Base-by-base conservation (phyloP, 2,329 filamentous ascomycete species). In the Aspergillus novoparasiticus region DNA sequence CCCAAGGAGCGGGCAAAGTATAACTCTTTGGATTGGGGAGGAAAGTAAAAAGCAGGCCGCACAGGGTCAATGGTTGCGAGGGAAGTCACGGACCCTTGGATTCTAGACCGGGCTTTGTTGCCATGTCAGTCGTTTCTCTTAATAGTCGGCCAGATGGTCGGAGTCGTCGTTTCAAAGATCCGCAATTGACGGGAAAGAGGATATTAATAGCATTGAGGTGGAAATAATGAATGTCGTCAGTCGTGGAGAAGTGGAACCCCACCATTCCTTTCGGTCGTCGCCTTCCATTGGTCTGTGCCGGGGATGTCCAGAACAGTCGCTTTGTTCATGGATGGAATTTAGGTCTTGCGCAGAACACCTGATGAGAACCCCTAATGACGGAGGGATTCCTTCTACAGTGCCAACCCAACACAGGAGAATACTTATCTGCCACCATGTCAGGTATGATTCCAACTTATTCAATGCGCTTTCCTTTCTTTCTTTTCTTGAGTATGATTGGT, bases 141-240 rank as follows among this genome's bases (percentile, higher is more conserved):
- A 46, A 32, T 51, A n/a, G 16, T 50, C 26, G 23, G 26, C 26
- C 46, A 28, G 46, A 23, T 9, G 46, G 26, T 34, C 51, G 55
- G 56, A 36, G 43, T 43, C 51, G 53, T 34, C 28, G 51, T 46
- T 62, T 57, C 50, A 62, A 61, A 51, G 43, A 28, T 39, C 51
- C 51, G 51, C 59, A 61, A 51, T 43, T 45, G 51, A 55, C 58
- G 59, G 54, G 57, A 45, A 56, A 54, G 57, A n/a, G 63, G 64
- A 63, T 68, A 68, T 66, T 63, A 68, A 66, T 68, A 66, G 66
- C 51, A 26, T 26, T 36, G 39, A 60, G 41, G 62, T 64, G 63
- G 34, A 65, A 61, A 62, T 64, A 64, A 67, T 69, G 61, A 59
- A 69, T 68, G 66, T 65, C 68, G 64, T 69, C 66, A 69, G 63